These are phyloP conservation scores for Cinnamomum chago DNA, from an alignment of 164 flowering plant species.

Conservation along the genomic window DNA sequence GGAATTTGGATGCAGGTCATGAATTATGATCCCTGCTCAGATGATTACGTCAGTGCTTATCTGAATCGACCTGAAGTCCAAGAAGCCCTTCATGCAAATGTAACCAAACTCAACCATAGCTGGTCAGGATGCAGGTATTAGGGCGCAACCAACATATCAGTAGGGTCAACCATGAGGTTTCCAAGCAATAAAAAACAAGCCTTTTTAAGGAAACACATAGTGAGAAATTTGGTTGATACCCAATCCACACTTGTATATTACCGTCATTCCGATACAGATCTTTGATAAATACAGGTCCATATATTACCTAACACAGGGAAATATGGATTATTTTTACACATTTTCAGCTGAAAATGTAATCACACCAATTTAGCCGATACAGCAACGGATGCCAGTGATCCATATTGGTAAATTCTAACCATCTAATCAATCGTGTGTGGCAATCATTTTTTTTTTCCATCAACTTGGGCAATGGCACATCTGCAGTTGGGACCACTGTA, in stretches of 20 bases:
- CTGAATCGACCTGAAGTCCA: slow-evolving; percentile 60
- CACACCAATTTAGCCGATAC: too few relatives aligned
- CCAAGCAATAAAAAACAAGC: too few relatives aligned
- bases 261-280: too few relatives aligned
- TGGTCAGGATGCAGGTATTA: slow-evolving; percentile 40
- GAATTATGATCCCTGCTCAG: slow-evolving; percentile 56
- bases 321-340: not conserved
- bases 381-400: too few relatives aligned
- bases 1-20: slow-evolving; percentile 17
- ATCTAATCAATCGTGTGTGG: too few relatives aligned
- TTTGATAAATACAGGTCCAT: not conserved
- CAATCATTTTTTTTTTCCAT: too few relatives aligned
- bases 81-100: slow-evolving; percentile 60
- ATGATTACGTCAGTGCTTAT: slow-evolving; percentile 42
- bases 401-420: too few relatives aligned
- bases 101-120: slow-evolving; percentile 6
- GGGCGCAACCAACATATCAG: too few relatives aligned
- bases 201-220: too few relatives aligned
- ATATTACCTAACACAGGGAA: not conserved
- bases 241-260: not conserved
- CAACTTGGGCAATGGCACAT: not conserved
- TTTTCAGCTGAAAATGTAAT: not conserved
- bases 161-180: too few relatives aligned
- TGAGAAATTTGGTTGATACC: not conserved
- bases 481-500: not conserved